Conservation (phyloP, 352 stramenopile species). For the Globisporangium nunn region DNA sequence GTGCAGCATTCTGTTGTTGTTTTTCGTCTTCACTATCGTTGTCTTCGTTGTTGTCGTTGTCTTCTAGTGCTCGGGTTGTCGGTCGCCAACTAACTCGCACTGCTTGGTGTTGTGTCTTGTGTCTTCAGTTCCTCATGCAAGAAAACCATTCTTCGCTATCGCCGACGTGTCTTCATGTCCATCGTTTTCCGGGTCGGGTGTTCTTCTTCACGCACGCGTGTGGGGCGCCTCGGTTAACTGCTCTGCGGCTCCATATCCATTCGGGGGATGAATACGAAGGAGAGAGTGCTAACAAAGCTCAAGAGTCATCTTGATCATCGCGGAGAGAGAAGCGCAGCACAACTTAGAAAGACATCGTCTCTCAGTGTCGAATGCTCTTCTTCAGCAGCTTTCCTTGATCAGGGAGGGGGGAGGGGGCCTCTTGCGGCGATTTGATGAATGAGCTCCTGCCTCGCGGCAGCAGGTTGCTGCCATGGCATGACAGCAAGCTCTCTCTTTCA, state of each 20-base stretch:
- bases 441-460: conserved; percentile 5
- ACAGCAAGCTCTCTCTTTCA: too few relatives aligned
- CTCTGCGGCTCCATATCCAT: conserved; percentile 44
- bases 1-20: conserved; percentile 44
- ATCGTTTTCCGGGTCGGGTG: conserved; percentile 57
- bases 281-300: conserved; percentile 54
- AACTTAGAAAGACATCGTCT: conserved; percentile 89
- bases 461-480: neutral
- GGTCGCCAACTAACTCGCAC: conserved; percentile 8
- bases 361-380: conserved; percentile 63
- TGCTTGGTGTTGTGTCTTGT: conserved; percentile 33
- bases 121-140: conserved; percentile 68
- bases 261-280: conserved; percentile 35
- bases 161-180: conserved; percentile 48
- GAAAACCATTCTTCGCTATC: conserved; percentile 78
- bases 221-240: conserved; percentile 15
- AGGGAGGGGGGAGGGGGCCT: conserved; percentile 44
- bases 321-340: conserved; percentile 42
- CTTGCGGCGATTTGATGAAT: conserved; percentile 69
- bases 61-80: conserved; percentile 14
- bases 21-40: conserved; percentile 7
- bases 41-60: conserved; percentile 20
- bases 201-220: conserved; percentile 46
- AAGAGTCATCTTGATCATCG: conserved; percentile 77
- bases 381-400: conserved; percentile 60